Conservation (phyloP, 257 asterid species). For the Coffea eugenioides region DNA sequence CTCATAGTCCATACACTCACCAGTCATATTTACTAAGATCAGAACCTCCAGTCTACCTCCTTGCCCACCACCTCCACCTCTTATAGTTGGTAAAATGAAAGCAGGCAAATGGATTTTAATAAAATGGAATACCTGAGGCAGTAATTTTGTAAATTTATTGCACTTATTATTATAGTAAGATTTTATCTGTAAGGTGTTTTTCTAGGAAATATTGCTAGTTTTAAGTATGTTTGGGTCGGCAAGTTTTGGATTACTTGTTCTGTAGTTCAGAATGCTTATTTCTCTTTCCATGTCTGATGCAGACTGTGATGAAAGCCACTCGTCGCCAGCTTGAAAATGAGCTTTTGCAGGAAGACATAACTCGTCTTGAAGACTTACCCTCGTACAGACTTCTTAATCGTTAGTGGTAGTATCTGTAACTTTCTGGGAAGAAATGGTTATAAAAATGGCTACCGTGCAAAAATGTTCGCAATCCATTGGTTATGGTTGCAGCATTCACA, state of each 20-base stretch:
- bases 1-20: neutral
- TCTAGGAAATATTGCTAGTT: neutral
- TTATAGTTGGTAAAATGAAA: neutral
- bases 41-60: neutral
- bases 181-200: neutral
- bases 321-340: conserved; percentile 93
- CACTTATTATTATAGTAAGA: neutral
- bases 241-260: neutral
- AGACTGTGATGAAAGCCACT: conserved; percentile 98
- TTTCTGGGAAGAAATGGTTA: conserved; percentile 17
- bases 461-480: conserved; percentile 21
- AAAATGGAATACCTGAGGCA: neutral
- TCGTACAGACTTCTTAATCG: conserved; percentile 74
- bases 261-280: neutral
- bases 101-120: neutral
- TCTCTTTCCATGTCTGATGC: conserved; percentile 15
- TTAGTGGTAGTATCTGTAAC: conserved; percentile 33
- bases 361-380: conserved; percentile 82
- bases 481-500: conserved; percentile 10
- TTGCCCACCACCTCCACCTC: neutral
- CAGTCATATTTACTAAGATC: neutral
- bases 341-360: conserved; percentile 76
- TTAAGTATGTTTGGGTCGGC: neutral
- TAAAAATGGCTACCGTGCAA: conserved; percentile 16
- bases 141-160: neutral